phyloP scores from a whole-genome alignment of 2,329 filamentous ascomycete genomes.

The Hypoxylon sp. region DNA sequence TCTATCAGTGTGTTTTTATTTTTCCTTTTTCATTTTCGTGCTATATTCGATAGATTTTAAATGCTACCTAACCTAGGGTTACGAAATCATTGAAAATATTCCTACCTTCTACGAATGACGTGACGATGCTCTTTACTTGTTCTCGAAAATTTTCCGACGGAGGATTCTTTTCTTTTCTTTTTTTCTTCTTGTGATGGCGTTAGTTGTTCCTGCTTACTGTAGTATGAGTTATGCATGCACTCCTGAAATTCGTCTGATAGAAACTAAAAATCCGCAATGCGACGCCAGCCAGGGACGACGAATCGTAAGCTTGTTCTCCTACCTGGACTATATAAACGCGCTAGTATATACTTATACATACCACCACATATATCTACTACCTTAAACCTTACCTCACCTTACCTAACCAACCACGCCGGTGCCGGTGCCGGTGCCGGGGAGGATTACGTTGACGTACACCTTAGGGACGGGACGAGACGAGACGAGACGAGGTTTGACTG shows the following conservation, averaged over 20 bases:
- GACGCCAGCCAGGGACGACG: conserved; percentile 38
- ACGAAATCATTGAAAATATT: not conserved
- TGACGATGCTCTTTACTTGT: conserved; percentile 12
- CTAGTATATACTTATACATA: conserved; percentile 3
- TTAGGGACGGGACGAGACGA: not conserved
- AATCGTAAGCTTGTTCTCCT: conserved; percentile 15
- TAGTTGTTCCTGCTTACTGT: conserved; percentile 42
- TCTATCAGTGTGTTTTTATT: not conserved
- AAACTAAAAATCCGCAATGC: conserved; percentile 34
- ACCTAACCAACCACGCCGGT: conserved; percentile 14
- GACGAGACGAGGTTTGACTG: not conserved
- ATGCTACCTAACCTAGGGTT: not conserved
- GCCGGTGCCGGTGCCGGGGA: conserved; percentile 27
- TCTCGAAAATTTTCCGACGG: conserved; percentile 25
- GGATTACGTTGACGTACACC: conserved; percentile 24
- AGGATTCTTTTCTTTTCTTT: conserved; percentile 1
- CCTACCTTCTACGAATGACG: conserved; percentile 11
- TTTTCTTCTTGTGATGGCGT: conserved; percentile 13
- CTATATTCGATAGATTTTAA: not conserved
- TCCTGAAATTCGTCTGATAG: conserved; percentile 39
- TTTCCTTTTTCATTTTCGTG: not conserved
- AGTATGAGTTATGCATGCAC: conserved; percentile 41
- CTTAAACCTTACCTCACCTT: not conserved
- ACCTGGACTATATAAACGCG: not conserved
- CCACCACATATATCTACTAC: conserved; percentile 8